Base-by-base conservation (phyloP, 139 green algal species). In the Chlamydomonas sp. region DNA sequence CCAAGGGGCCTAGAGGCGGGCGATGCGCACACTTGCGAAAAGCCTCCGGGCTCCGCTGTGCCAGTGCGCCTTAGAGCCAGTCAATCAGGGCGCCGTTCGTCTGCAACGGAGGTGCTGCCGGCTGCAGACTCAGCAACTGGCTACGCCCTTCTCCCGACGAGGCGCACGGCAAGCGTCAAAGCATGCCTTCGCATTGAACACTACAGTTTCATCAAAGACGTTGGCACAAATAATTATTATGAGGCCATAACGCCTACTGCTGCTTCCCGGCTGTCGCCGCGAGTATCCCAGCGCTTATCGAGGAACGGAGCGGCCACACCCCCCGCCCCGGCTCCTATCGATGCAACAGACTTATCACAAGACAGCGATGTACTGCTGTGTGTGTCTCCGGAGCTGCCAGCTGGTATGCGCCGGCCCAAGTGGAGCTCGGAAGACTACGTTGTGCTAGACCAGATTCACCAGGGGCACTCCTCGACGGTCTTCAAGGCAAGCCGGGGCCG, bases 391-490 rank as follows among this genome's bases (percentile, higher is more conserved):
- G 73, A 84, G 20, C 58, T 93, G 59, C 90, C 87, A 0, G 72
- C 69, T 4, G 79, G 59, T n/a, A 93, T 93, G 90, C 84, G 90
- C n/a, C 87, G 90, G 2, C 68, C 69, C 2, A 76, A 88, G 62
- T 93, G 90, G 90, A 86, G 81, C 49, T 77, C 83, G 1, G 87
- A 90, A n/a, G 90, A 93, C 78, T 93, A 93, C 62, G 66, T 84
- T 4, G 83, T 93, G 49, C 76, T 80, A 17, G 79, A 93, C 71
- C 83, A 93, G 64, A 79, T 93, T 20, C 90, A 93, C 87, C 87
- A 79, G 63, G 90, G 90, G 3, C 90, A 93, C 73, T 89, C 90
- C 8, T 93, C 90, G 7, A 83, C 75, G 6, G 84, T 88, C 4
- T 88, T 78, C 63, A 88, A 88, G 84, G 84, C 83, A 59, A 10